These are phyloP conservation scores for Lodderomyces pseudojiufengensis DNA, from an alignment of 1,139 yeast species.

Conservation along the genomic window DNA sequence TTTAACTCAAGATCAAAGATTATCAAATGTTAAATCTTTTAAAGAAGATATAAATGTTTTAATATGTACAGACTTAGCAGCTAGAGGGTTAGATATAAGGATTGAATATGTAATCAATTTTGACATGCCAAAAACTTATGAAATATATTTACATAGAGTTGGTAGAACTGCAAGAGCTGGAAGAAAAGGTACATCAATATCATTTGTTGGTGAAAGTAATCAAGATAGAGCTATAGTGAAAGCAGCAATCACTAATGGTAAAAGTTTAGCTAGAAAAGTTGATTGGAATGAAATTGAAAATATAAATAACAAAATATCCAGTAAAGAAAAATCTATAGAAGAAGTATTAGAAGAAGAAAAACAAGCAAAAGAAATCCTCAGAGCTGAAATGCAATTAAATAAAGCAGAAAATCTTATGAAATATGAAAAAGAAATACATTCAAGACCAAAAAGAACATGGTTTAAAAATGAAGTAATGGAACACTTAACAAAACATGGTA, in stretches of 20 bases:
- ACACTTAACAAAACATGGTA: slow-evolving; percentile 43
- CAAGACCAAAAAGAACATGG: slow-evolving; percentile 97
- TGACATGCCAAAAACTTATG: slow-evolving; percentile 93
- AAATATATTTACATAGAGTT: slow-evolving; percentile 90
- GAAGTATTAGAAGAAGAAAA: slow-evolving; percentile 88
- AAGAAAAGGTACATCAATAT: slow-evolving; percentile 86
- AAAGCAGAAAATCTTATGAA: slow-evolving; percentile 82
- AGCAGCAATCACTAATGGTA: slow-evolving; percentile 65
- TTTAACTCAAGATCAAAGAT: slow-evolving; percentile 91
- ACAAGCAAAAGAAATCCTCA: slow-evolving; percentile 75
- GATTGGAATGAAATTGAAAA: slow-evolving; percentile 83
- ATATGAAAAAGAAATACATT: slow-evolving; percentile 75
- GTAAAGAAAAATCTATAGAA: slow-evolving; percentile 56
- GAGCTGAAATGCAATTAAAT: slow-evolving; percentile 86
- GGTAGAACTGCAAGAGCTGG: slow-evolving; percentile 99
- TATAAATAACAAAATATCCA: slow-evolving; percentile 55
- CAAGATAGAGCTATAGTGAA: slow-evolving; percentile 85
- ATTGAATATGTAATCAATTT: slow-evolving; percentile 90
- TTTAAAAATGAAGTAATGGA: slow-evolving; percentile 52
- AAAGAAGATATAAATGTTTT: slow-evolving; percentile 77
- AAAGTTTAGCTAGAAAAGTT: slow-evolving; percentile 77
- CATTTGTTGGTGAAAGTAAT: slow-evolving; percentile 88
- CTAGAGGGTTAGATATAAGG: slow-evolving; percentile 98
- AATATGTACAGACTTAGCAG: slow-evolving; percentile 95
- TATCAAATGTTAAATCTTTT: slow-evolving; percentile 76